phyloP scores from a whole-genome alignment of 1,284 basidiomycete genomes.

The Austroboletus niveus region DNA sequence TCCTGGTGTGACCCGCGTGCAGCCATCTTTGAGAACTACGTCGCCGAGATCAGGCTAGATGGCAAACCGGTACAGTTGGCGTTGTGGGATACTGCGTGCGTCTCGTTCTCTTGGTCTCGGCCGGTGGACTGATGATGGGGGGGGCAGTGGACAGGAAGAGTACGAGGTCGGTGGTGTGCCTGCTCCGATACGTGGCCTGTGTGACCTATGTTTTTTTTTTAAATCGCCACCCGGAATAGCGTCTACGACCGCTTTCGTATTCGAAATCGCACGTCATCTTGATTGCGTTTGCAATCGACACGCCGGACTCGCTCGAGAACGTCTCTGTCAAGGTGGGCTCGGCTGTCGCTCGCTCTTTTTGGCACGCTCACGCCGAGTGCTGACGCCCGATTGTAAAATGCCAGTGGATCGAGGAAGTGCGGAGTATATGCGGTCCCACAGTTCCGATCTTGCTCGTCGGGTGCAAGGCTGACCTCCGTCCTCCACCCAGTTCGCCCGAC shows the following conservation, averaged over 20 bases:
- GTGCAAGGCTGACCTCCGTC: conserved; percentile 84
- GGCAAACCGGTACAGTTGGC: conserved; percentile 96
- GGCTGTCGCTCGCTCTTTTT: not conserved
- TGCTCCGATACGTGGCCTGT: not conserved
- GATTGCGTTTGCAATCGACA: conserved; percentile 95
- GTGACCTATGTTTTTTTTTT: not conserved
- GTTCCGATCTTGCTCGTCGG: conserved; percentile 85
- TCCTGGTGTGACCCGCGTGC: conserved; percentile 13
- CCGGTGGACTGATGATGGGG: conserved; percentile 4
- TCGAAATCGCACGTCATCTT: conserved; percentile 98
- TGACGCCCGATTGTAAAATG: too few species aligned
- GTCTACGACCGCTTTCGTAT: conserved; percentile 92
- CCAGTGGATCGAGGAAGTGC: conserved; percentile 97
- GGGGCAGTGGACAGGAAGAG: conserved; percentile 82
- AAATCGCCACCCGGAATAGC: conserved; percentile 40
- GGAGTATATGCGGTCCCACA: conserved; percentile 82
- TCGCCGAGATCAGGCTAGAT: conserved; percentile 95
- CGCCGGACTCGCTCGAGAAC: conserved; percentile 95
- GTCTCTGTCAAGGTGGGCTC: conserved; percentile 79
- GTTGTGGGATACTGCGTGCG: conserved; percentile 91
- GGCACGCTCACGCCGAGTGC: not conserved
- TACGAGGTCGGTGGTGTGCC: conserved; percentile 65
- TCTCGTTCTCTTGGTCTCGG: conserved; percentile 4
- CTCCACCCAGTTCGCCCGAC: conserved; percentile 44
- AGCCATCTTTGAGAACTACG: conserved; percentile 98